Base-by-base conservation (phyloP, 257 asterid species). In the Capsicum rhomboideum region DNA sequence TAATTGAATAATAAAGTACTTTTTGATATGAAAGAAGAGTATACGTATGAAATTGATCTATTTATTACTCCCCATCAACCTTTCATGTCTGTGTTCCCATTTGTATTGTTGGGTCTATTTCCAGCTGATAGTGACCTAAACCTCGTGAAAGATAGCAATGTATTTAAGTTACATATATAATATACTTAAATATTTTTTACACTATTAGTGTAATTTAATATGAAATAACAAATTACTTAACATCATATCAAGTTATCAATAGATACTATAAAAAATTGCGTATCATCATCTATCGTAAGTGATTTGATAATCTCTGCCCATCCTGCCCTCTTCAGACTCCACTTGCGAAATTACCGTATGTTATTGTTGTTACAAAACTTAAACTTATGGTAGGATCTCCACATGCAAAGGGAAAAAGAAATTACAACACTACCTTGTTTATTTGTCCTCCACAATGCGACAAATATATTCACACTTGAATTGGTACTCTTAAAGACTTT, bases 11-110 rank as follows among this genome's bases (percentile, higher is more conserved):
- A 34, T 34, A 5, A 34, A 34, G 40, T 1, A 34, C 40, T 34
- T 34, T n/a, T 34, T 34, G 40, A 34, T 34, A 34, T 34, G 40
- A 34, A 5, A 34, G 40, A 34, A 34, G 40, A 34, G 4, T 49
- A 10, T 4, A 50, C 42, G 81, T 18, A 26, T 49, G 17, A 49
- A 75, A 59, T 59, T 34, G 40, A 37, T 80, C 74, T 55, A 85
- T 83, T 85, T 83, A 79, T 74, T 80, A 85, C 72, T 49, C 55
- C 85, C 87, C 90, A 85, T 59, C 85, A 86, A 87, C 85, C 55
- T 29, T 80, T 66, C 85, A 40, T 79, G 86, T 26, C 7, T 63
- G 14, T 85, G 83, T 83, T 83, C 83, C 52, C 85, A 66, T 26
- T 83, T 42, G 14, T n/a, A 37, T 44, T 72, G 90, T 79, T 87